Evolutionary conservation across 257 asterid species (phyloP).

Genomic region (Cordia subcordata): DNA sequence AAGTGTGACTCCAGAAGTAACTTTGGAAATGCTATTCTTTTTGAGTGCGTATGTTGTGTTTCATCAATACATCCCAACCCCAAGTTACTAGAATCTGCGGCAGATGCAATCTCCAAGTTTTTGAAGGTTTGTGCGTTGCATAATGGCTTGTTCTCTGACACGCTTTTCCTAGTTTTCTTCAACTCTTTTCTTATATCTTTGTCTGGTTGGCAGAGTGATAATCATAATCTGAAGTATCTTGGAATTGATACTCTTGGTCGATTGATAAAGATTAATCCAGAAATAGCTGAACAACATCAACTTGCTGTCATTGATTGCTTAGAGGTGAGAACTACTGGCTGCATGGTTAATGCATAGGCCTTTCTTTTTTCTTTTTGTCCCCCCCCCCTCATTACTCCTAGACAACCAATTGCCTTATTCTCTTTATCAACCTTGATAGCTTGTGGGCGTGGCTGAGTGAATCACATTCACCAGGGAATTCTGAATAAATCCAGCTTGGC

Average conservation of each 20-base stretch:
- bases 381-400: background rate
- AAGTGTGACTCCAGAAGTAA: constrained; percentile 82
- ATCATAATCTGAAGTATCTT: constrained; percentile 96
- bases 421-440: background rate
- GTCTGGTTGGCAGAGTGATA: constrained; percentile 70
- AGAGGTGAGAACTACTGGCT: constrained; percentile 57
- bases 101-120: constrained; percentile 82
- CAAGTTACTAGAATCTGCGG: constrained; percentile 83
- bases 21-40: constrained; percentile 89
- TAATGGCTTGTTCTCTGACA: constrained; percentile 9
- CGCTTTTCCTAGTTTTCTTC: constrained; percentile 6
- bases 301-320: constrained; percentile 96
- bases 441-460: background rate
- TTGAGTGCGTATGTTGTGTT: constrained; percentile 89
- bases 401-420: background rate
- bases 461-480: no score
- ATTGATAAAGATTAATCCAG: constrained; percentile 88
- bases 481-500: no score
- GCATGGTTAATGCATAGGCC: background rate
- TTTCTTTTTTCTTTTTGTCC: background rate
- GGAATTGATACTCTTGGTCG: constrained; percentile 98
- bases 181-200: constrained; percentile 5
- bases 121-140: constrained; percentile 54
- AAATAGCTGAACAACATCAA: constrained; percentile 95
- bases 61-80: constrained; percentile 84